Conservation (phyloP, 129 eudicot genomes). For the Arctium lappa region DNA sequence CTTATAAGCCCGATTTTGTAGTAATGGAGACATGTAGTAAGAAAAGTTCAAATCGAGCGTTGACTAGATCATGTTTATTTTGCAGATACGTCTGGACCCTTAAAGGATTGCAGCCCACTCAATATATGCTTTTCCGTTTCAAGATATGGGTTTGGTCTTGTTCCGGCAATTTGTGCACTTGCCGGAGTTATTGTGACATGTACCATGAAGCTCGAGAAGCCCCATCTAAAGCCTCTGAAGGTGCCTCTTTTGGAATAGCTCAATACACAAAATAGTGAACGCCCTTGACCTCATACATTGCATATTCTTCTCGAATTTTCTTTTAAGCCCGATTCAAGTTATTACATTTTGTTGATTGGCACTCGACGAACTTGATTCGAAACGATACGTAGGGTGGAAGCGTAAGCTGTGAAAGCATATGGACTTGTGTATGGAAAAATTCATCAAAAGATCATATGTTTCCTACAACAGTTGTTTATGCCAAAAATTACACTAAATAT, state of each 20-base stretch:
- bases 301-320: neutral
- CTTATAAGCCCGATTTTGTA: neutral
- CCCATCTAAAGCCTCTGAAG: constrained; percentile 38
- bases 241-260: constrained; percentile 62
- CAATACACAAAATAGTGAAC: neutral
- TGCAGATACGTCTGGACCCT: constrained; percentile 38
- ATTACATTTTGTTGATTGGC: neutral
- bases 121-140: constrained; percentile 44
- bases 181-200: constrained; percentile 58
- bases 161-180: constrained; percentile 75
- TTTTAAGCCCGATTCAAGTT: constrained; percentile 1
- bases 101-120: constrained; percentile 17
- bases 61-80: constrained; percentile 10
- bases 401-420: neutral
- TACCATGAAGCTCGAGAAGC: constrained; percentile 59
- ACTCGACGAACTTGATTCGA: constrained; percentile 16
- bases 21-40: neutral
- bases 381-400: constrained; percentile 20
- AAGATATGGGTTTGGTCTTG: constrained; percentile 71
- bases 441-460: neutral
- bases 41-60: neutral
- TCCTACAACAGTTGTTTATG: neutral
- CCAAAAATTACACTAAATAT: too few species aligned
- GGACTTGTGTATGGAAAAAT: neutral
- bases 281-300: neutral